Conservation (phyloP, 1,284 basidiomycete species). For the Coniferiporia sulphurascens region DNA sequence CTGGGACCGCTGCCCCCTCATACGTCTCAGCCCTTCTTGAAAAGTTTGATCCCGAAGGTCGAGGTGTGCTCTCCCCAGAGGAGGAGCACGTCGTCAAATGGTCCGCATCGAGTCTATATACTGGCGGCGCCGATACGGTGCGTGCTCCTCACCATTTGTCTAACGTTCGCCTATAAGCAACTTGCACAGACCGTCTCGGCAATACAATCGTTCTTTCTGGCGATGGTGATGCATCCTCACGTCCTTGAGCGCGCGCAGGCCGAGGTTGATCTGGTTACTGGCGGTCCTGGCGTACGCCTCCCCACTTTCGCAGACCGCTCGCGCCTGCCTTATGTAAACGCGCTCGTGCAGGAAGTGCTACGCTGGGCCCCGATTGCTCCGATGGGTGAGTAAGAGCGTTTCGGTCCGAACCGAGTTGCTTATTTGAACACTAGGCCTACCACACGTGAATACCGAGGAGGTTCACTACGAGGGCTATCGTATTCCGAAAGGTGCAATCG, state of each 20-base stretch:
- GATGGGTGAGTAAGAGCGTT: not conserved
- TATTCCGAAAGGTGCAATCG: constrained; percentile 5
- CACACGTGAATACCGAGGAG: constrained; percentile 8
- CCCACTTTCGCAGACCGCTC: constrained; percentile 27
- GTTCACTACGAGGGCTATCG: not conserved
- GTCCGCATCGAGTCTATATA: constrained; percentile 10
- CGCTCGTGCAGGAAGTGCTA: constrained; percentile 27
- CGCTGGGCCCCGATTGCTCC: not conserved
- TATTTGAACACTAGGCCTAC: not conserved
- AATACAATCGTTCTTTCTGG: constrained; percentile 17
- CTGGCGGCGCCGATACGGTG: constrained; percentile 16
- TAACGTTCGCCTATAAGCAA: not conserved
- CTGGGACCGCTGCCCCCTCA: constrained; percentile 12
- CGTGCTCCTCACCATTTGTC: not conserved
- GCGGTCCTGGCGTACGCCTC: constrained; percentile 20
- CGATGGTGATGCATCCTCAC: constrained; percentile 14
- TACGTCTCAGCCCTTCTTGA: constrained; percentile 13
- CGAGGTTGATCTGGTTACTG: constrained; percentile 26
- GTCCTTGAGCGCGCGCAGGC: constrained; percentile 19
- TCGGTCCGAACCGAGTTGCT: not conserved
- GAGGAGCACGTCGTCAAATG: constrained; percentile 13
- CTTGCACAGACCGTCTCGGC: constrained; percentile 11
- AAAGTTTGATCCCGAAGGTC: constrained; percentile 5
- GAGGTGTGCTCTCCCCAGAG: constrained; percentile 1
- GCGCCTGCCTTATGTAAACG: constrained; percentile 25